A percentile compares a stretch with the other conserved stretches of the same genome.
phyloP scores from a whole-genome alignment of 2,329 filamentous ascomycete genomes.

The Rhynchosporium graminicola region DNA sequence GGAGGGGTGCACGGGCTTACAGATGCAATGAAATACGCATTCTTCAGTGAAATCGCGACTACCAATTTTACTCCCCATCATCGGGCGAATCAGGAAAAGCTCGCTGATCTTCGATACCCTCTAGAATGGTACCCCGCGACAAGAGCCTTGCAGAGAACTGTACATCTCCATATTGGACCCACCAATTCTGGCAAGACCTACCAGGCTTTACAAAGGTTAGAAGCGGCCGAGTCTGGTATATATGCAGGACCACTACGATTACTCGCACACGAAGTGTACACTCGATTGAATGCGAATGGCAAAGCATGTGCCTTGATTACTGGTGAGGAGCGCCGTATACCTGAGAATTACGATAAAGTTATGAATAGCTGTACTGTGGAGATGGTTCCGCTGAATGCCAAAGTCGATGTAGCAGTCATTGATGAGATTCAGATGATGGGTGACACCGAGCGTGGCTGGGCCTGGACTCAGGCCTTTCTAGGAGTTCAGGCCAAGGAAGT shows the following conservation, averaged over 20 bases:
- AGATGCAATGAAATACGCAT: slow-evolving; percentile 65
- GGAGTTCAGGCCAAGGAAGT: slow-evolving; percentile 86
- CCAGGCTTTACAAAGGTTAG: slow-evolving; percentile 81
- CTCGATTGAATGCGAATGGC: slow-evolving; percentile 78
- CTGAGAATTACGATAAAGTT: slow-evolving; percentile 56
- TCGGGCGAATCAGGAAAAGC: slow-evolving; percentile 51
- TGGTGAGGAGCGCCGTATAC: slow-evolving; percentile 81
- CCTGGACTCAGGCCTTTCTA: slow-evolving; percentile 89
- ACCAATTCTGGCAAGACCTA: slow-evolving; percentile 99
- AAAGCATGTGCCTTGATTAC: slow-evolving; percentile 79
- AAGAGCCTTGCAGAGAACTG: slow-evolving; percentile 73
- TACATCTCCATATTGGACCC: slow-evolving; percentile 92
- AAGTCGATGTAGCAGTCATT: slow-evolving; percentile 85
- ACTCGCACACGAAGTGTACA: slow-evolving; percentile 91
- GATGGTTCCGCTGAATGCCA: slow-evolving; percentile 61
- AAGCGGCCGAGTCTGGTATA: slow-evolving; percentile 73
- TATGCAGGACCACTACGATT: slow-evolving; percentile 90
- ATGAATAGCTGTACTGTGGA: slow-evolving; percentile 92
- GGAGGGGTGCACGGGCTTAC: slow-evolving; percentile 53
- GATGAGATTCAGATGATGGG: slow-evolving; percentile 99
- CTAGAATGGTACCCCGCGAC: slow-evolving; percentile 91
- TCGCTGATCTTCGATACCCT: slow-evolving; percentile 86
- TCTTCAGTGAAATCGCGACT: slow-evolving; percentile 63
- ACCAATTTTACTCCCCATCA: slow-evolving; percentile 55
- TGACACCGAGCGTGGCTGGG: slow-evolving; percentile 78